Evolutionary conservation across 345 rosid genomes (phyloP).

Genomic region (Psidium guajava): DNA sequence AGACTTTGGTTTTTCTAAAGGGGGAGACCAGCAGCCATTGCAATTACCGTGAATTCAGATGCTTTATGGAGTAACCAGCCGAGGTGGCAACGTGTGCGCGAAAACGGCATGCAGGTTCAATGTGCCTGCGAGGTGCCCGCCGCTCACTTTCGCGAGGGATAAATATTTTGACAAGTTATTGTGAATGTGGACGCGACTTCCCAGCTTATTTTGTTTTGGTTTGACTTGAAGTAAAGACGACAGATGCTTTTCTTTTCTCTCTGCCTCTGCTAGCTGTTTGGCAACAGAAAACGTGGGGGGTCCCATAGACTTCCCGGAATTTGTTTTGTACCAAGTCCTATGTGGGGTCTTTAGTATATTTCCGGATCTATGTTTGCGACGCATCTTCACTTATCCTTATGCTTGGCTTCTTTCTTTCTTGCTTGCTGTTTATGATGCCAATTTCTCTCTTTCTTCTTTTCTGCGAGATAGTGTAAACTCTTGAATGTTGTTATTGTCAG

Average conservation of each 20-base stretch:
- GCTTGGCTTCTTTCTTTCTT: not conserved
- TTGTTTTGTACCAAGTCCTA: not conserved
- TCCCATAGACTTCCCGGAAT: not conserved
- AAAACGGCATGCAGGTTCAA: not conserved
- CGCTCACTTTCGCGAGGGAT: not conserved
- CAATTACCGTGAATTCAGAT: not conserved
- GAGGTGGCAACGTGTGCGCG: not conserved
- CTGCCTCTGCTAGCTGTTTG: not conserved
- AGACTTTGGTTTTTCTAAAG: slow-evolving; percentile 41
- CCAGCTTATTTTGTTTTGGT: not conserved
- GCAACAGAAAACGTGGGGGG: slow-evolving; percentile 32
- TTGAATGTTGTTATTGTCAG: not conserved
- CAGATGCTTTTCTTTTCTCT: slow-evolving; percentile 5
- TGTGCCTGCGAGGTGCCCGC: not conserved
- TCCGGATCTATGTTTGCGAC: not conserved
- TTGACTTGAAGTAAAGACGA: not conserved
- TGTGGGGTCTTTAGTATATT: not conserved
- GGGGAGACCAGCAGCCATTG: slow-evolving; percentile 4
- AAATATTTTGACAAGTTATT: not conserved
- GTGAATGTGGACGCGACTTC: not conserved
- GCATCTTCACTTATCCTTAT: not conserved
- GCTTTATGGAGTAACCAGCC: not conserved
- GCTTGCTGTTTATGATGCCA: not conserved
- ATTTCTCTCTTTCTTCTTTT: not conserved
- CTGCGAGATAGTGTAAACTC: not conserved